Base-by-base conservation (phyloP, 202 grass and related monocot genomes). In the Schoenoplectus tabernaemontani region DNA sequence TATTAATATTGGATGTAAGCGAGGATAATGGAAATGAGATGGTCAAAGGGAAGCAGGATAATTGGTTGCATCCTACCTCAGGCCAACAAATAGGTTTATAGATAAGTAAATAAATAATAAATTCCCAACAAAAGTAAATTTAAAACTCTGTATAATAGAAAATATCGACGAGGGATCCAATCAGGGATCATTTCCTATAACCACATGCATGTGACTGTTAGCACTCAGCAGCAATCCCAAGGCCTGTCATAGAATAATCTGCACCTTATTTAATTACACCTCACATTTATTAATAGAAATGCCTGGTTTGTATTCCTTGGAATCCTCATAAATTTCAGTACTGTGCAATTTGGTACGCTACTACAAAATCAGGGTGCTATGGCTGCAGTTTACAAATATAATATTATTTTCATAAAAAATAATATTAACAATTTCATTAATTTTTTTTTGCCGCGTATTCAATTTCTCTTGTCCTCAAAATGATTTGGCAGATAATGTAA, bases 201-300 rank as follows among this genome's bases (percentile, higher is more conserved):
- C 64, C 57, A 32, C 80, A 89, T 68, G 87, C 92, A 91, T 91
- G 92, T 94, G 89, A 89, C 83, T 75, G 69, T n/a, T n/a, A n/a
- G n/a, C n/a, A n/a, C n/a, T 77, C 80, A 79, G 82, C 92, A 80
- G 37, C 85, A 88, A 94, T 89, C 89, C 92, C 81, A 56, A 87
- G 72, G 91, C 70, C 53, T 19, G 71, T 37, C 51, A 94, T 91
- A 91, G 83, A 94, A 84, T 89, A 94, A 86, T 63, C 54, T 12
- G 66, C 57, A 26, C 32, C 76, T 63, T 80, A 65, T 80, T 80
- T 75, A 75, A 75, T 75, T 54, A 36, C 47, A 54, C n/a, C 70
- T 54, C n/a, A 7, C 47, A 75, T 75, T 75, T 75, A 75, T 54
- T 75, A 56, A 75, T 54, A n/a, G 3, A 19, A 15, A 75, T 19